Evolutionary conservation across 371 early-diverging fungal species (phyloP).

Genomic region (Syncephalastrum monosporum): DNA sequence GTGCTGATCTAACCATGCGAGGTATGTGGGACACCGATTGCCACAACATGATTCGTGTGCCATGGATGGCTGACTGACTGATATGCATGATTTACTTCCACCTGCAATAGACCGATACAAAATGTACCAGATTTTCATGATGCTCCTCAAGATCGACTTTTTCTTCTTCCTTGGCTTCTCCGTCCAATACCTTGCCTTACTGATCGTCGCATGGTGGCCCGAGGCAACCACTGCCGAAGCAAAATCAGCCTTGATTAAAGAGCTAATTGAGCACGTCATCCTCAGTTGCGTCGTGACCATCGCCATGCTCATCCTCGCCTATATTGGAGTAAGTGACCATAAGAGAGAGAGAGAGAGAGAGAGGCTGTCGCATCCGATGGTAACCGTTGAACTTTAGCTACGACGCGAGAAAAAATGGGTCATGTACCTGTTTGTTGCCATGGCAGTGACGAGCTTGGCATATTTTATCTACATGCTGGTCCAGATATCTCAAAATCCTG

Average conservation of each 20-base stretch:
- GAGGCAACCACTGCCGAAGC: conserved; percentile 41
- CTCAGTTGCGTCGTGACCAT: conserved; percentile 75
- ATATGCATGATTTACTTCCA: no score
- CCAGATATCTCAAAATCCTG: conserved; percentile 60
- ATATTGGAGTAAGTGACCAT: conserved; percentile 63
- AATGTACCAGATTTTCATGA: conserved; percentile 84
- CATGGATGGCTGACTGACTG: no score
- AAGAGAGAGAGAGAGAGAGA: background rate
- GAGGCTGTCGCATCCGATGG: background rate
- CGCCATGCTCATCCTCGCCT: conserved; percentile 67
- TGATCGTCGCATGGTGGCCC: conserved; percentile 62
- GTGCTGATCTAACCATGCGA: conserved; percentile 86
- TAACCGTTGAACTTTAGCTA: conserved; percentile 12
- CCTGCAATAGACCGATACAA: conserved; percentile 66
- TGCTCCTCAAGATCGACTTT: conserved; percentile 85
- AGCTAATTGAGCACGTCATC: conserved; percentile 64
- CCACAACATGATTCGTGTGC: background rate
- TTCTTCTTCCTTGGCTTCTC: conserved; percentile 88
- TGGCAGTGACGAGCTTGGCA: conserved; percentile 54
- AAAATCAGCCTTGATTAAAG: conserved; percentile 51
- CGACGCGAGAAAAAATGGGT: conserved; percentile 51
- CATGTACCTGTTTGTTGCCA: conserved; percentile 59
- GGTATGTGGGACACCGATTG: conserved; percentile 43
- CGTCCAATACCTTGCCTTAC: conserved; percentile 79
- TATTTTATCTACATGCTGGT: conserved; percentile 79